Base-by-base conservation (phyloP, 768 basidiomycete species). In the Pleurotus djamor region DNA sequence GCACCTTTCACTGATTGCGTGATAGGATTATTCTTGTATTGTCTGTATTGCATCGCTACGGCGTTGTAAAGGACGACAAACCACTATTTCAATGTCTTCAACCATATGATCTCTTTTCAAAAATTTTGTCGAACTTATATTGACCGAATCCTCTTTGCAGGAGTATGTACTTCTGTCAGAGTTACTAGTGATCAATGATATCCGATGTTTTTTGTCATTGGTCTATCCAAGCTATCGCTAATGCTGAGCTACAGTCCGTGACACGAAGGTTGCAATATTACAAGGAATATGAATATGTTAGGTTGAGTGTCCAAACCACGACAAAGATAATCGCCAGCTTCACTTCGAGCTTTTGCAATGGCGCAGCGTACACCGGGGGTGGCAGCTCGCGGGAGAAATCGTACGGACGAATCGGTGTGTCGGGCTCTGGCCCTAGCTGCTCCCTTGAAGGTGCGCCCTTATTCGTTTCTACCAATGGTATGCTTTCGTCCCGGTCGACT, bases 261-360 rank as follows among this genome's bases (percentile, higher is more conserved):
- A 28, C 21, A 28, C 21, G 21, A 28, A 28, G 21, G 21, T 28
- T 28, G 10, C 16, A 52, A 45, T 37, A 45, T 59, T 43, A 56
- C 50, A 8, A 55, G 37, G 65, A 59, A 32, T 69, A 65, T 58
- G 72, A 69, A 80, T 80, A 87, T 21, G 85, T 63, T 57, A 78
- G 66, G 63, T 87, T 88, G 56, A 81, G 61, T 37, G 80, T 60
- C 86, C 85, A 87, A 72, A 87, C 77, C 4, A 73, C 70, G 5
- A 72, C 64, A 3, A 78, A 28, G n/a, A 58, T 51, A 10, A 58
- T 28, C 12, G 67, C 67, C 4, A 58, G 6, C 45, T 35, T 58
- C 16, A n/a, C 52, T 59, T 58, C 17, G 44, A 50, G 32, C 48
- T 49, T n/a, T 41, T 41, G 38, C 38, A n/a, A 41, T n/a, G n/a